These are phyloP conservation scores for Lomentospora prolificans DNA, from an alignment of 2,329 filamentous ascomycete species.

Conservation along the genomic window DNA sequence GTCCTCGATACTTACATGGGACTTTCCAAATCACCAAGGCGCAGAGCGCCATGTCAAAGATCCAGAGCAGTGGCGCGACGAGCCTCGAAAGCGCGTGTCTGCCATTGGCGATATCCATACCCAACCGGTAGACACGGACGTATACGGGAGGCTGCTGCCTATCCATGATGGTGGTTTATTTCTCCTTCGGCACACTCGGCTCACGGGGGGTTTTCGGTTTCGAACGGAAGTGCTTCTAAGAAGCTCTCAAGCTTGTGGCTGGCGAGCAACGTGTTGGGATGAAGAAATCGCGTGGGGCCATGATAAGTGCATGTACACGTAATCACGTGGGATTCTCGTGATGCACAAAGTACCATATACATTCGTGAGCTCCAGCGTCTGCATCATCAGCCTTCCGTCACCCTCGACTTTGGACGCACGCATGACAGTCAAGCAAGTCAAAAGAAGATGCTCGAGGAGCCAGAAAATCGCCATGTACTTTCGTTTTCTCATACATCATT, in stretches of 20 bases:
- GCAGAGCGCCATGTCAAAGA: constrained; percentile 64
- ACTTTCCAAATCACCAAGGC: constrained; percentile 68
- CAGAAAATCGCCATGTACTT: background rate
- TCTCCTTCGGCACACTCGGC: no score
- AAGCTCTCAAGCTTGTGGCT: background rate
- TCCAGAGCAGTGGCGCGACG: constrained; percentile 52
- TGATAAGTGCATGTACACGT: background rate
- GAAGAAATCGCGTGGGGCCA: background rate
- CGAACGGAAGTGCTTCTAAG: background rate
- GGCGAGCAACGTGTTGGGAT: background rate
- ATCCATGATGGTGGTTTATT: constrained; percentile 17
- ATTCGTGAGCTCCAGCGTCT: no score
- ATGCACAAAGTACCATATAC: background rate
- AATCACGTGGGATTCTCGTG: background rate
- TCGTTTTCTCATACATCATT: no score
- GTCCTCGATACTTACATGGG: constrained; percentile 61
- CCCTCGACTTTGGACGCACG: no score
- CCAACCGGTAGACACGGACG: constrained; percentile 19
- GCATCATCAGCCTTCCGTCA: no score
- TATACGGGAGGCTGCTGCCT: constrained; percentile 15
- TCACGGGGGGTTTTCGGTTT: no score
- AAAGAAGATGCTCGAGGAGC: no score
- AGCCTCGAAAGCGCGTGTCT: constrained; percentile 38
- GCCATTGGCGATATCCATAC: constrained; percentile 33
- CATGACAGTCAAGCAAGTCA: no score